Evolutionary conservation across 257 asterid species (phyloP).

Genomic region (Fraxinus anomala): DNA sequence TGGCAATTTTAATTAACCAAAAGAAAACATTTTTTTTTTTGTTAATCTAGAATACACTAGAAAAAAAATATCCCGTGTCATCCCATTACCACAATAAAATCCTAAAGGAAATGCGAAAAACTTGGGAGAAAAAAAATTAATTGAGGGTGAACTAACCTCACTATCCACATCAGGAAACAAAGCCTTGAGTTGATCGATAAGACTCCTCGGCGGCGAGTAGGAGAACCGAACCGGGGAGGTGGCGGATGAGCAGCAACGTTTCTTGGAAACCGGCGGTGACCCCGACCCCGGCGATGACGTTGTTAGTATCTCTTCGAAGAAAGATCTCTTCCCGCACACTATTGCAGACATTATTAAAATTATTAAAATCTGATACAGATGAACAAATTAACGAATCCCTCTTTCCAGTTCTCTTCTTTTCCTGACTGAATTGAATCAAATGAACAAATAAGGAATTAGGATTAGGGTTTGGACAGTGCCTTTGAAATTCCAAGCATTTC

Average conservation of each 20-base stretch:
- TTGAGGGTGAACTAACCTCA: slow-evolving; percentile 36
- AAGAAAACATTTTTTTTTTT: not conserved
- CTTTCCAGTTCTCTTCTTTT: not conserved
- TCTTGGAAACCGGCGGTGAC: slow-evolving; percentile 59
- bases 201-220: slow-evolving; percentile 37
- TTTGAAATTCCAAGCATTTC: slow-evolving; percentile 44
- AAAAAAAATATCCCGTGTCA: not conserved
- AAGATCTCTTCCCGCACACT: slow-evolving; percentile 81
- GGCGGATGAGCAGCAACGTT: slow-evolving; percentile 54
- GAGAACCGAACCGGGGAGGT: slow-evolving; percentile 54
- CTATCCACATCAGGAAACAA: slow-evolving; percentile 57
- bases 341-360: slow-evolving; percentile 65
- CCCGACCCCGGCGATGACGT: slow-evolving; percentile 55
- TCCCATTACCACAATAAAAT: not conserved
- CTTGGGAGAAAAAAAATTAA: not conserved
- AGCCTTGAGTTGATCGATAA: slow-evolving; percentile 53
- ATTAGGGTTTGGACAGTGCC: slow-evolving; percentile 25
- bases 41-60: not conserved
- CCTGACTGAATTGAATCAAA: not conserved
- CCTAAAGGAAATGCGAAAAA: slow-evolving; percentile 5
- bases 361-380: slow-evolving; percentile 3
- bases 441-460: slow-evolving; percentile 22
- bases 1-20: not conserved
- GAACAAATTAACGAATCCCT: not conserved
- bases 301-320: slow-evolving; percentile 63